These are phyloP conservation scores for Tulasnella sp. DNA, from an alignment of 768 basidiomycete species.

Conservation along the genomic window DNA sequence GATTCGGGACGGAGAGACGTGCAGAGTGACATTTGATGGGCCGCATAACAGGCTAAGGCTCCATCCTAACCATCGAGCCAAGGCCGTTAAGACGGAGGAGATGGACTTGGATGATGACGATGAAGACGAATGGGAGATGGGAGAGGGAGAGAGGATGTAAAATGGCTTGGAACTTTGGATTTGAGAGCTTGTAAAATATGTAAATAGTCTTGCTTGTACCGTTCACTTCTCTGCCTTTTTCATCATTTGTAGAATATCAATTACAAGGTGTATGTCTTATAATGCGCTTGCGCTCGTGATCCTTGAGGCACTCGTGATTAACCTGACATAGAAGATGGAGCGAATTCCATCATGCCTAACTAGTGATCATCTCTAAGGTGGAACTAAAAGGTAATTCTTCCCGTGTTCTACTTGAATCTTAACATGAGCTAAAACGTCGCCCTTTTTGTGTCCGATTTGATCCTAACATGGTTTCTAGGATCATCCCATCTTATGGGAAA, in stretches of 20 bases:
- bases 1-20: conserved; percentile 75
- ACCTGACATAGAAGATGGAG: too few species aligned
- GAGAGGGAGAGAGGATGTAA: conserved; percentile 27
- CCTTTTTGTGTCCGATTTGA: too few species aligned
- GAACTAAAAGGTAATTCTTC: too few species aligned
- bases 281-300: too few species aligned
- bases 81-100: conserved; percentile 43
- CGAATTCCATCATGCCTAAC: too few species aligned
- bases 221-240: neutral
- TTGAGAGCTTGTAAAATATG: neutral
- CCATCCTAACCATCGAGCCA: conserved; percentile 72
- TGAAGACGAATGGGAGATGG: conserved; percentile 46
- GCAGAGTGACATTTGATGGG: conserved; percentile 72
- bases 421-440: too few species aligned
- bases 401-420: too few species aligned
- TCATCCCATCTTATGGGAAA: neutral
- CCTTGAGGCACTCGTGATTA: too few species aligned
- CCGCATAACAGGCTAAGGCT: conserved; percentile 74
- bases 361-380: too few species aligned
- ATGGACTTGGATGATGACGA: conserved; percentile 61
- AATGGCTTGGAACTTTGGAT: neutral
- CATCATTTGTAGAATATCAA: neutral
- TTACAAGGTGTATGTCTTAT: too few species aligned
- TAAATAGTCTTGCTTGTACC: neutral
- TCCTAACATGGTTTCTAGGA: too few species aligned